Evolutionary conservation across 805 yeast species (phyloP).

Genomic region (Teunomyces lycoperdinae): DNA sequence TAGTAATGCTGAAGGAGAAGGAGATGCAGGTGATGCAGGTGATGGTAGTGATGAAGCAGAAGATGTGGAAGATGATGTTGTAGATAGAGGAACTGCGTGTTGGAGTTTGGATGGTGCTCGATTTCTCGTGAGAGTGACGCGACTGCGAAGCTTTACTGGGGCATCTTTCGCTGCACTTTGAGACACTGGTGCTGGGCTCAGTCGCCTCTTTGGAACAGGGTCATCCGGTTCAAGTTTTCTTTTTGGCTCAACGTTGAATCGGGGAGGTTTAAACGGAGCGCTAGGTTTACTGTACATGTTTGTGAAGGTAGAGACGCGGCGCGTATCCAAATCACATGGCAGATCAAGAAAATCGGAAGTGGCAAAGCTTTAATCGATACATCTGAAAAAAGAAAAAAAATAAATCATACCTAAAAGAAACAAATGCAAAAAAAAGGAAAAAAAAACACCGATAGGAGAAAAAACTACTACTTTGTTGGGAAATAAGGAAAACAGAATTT

Average conservation of each 20-base stretch:
- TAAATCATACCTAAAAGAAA: not conserved
- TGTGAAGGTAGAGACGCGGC: not conserved
- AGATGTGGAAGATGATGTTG: not conserved
- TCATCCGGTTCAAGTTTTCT: not conserved
- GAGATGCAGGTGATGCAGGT: not conserved
- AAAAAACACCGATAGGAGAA: no score
- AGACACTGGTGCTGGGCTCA: not conserved
- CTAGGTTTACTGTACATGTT: conserved; percentile 23
- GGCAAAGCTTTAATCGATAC: not conserved
- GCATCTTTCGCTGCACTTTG: not conserved
- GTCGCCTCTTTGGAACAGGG: not conserved
- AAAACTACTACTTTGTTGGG: no score
- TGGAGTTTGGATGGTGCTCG: conserved; percentile 3
- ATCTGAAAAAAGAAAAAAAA: not conserved
- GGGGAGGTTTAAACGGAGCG: conserved; percentile 55
- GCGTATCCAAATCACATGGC: not conserved
- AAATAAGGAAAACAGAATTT: no score
- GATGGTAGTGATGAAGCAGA: not conserved
- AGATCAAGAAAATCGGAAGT: not conserved
- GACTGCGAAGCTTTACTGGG: not conserved
- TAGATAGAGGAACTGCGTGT: not conserved
- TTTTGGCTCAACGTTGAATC: conserved; percentile 16
- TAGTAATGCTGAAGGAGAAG: not conserved
- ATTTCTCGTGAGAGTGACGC: not conserved
- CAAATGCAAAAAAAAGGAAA: no score